Base-by-base conservation (phyloP, 768 basidiomycete genomes). In the Tulasnella sp. region DNA sequence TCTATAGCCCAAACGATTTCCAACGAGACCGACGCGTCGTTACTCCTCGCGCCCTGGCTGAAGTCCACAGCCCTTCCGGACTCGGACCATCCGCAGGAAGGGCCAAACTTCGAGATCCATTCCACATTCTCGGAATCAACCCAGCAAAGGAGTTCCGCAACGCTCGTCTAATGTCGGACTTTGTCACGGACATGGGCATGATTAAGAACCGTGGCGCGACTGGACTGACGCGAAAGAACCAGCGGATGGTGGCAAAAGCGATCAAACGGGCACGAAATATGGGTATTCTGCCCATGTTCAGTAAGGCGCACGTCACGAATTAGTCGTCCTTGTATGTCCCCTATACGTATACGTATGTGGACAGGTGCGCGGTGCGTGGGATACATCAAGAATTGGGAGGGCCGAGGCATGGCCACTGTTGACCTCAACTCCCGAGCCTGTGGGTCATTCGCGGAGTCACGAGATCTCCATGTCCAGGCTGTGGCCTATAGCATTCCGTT, bases 221-320 rank as follows among this genome's bases (percentile, higher is more conserved):
- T 0, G 84, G 86, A 7, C 85, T 98, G 67, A 94, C 95, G 1
- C 87, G 89, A 83, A 90, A 89, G 83, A 91, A 85, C 74, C 96
- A 97, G 82, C 87, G 93, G 64, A 86, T 86, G 77, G 79, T 97
- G 4, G 92, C 89, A 77, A 94, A 94, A 83, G 93, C 95, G 64
- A 91, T 97, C 76, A 89, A 92, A 67, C 85, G 96, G 77, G 92
- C 96, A 77, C 93, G 91, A 84, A 91, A 91, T 87, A 96, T 97
- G 93, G 96, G 96, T 52, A 81, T 94, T 76, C 88, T 97, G 73
- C 92, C 94, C 8, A 64, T 29, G 17, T 79, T 72, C 68, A 79
- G 78, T 39, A 76, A 69, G n/a, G 45, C 67, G 31, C 49, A 64
- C 25, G 89, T 25, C 37, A 77, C 17, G 37, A 9, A 52, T n/a